Evolutionary conservation across 1,284 basidiomycete species (phyloP), one percentile per base, ranked within the genome.

Genomic region (Ceratobasidium theobromae): DNA sequence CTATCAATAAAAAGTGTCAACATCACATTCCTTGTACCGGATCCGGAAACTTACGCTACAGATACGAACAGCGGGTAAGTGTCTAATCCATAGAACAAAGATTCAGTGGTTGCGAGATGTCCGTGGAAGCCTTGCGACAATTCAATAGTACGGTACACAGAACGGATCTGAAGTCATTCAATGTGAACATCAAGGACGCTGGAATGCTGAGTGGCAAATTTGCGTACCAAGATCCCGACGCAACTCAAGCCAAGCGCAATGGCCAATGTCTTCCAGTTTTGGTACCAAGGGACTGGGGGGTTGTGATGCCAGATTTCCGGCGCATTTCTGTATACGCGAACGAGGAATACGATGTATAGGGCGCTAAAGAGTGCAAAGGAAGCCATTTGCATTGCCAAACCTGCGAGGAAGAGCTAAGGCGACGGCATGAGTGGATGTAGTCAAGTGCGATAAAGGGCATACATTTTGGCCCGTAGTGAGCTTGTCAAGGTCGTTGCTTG

Each of bases 21-120:
- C 2, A 25, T 21, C 35, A 14, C 14, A 45, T n/a, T 25, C 16
- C 41, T 41, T 11, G 9, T 8, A 43, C 40, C 9, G 27, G 28
- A 32, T 4, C 18, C 75, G 76, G 69, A 75, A 74, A 73, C 70
- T 68, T 75, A 72, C 71, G 9, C 75, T 74, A 86, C 81, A 43
- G 87, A 85, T 53, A 89, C 73, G 67, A 86, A 80, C 4, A 89
- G 78, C 14, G 85, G 86, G 9, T 86, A 77, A 1, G 86, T 86
- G 73, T 90, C 87, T 33, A 89, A 77, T 1, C 76, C 82, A 71
- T 88, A 88, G 76, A 90, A 89, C 72, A 81, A 84, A 1, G 75
- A 72, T 73, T 88, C 85, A 21, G 82, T 82, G 0, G 82, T 86
- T 6, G 85, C 81, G 14, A 89, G 79, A 54, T 79, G 78, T 2